Base-by-base conservation (phyloP, 139 green algal species). In the Chlamydomonas sp. region DNA sequence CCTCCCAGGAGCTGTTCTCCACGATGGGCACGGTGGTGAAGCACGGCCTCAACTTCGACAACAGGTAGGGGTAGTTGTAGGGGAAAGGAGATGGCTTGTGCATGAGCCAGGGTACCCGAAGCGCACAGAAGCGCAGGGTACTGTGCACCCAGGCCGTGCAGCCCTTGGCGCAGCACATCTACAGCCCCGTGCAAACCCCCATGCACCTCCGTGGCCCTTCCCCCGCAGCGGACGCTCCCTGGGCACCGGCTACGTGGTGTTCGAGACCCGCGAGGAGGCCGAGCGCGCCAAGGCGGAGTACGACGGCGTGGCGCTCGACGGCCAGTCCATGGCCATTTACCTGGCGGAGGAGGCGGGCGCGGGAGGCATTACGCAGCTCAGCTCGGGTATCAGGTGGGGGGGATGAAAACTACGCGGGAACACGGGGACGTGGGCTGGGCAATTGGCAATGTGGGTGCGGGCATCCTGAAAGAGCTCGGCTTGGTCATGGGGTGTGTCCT, bases 231-330 rank as follows among this genome's bases (percentile, higher is more conserved):
- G 83, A 8, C 83, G 83, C 62, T 88, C 83, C 0, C 15, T 88
- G 10, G 83, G 83, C 49, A 73, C 62, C 4, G 83, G 83, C 14
- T 88, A 9, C 14, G 73, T 88, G 9, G 2, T 16, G 63, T 88
- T 88, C 15, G 83, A 81, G 49, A 82, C 73, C 4, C 73, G 73
- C 4, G 12, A 17, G 3, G 83, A 88, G 73, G 83, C 83, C 12
- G 31, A 60, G 62, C 6, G 2, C 49, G 83, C 83, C 63, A 76
- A 81, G 17, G 61, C 59, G 63, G 74, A 88, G 63, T 88, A 82
- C 83, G 5, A 88, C 74, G 73, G 62, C 62, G 83, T 88, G 57
- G 78, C 76, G 83, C 83, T 88, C 31, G 83, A 88, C 62, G 17
- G 17, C 20, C 14, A 57, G 69, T 14, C 69, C 10, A 20, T 17